Evolutionary conservation across 495 filamentous ascomycete genomes (phyloP).

Genomic region (Penicillium simplicissimum): DNA sequence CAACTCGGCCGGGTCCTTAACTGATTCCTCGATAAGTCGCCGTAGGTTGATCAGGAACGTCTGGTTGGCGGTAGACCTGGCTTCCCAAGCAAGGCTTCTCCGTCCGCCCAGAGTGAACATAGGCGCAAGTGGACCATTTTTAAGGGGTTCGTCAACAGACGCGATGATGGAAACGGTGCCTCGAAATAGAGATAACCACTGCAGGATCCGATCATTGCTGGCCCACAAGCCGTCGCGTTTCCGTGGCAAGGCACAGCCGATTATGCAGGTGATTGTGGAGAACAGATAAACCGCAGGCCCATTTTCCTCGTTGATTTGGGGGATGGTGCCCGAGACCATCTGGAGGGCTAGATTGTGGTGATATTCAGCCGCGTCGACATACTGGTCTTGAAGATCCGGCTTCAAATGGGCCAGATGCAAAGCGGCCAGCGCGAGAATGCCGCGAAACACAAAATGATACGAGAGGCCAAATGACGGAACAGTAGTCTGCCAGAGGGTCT

Average conservation of each 20-base stretch:
- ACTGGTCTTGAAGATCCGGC: slow-evolving; percentile 32
- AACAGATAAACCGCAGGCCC: slow-evolving; percentile 39
- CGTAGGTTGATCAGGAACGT: slow-evolving; percentile 9
- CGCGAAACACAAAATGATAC: slow-evolving; percentile 46
- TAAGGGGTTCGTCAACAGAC: slow-evolving; percentile 3
- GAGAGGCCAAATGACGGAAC: slow-evolving; percentile 32
- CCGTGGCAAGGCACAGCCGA: slow-evolving; percentile 38
- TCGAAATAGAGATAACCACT: slow-evolving; percentile 14
- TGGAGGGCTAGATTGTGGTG: slow-evolving; percentile 45
- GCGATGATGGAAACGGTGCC: slow-evolving; percentile 12
- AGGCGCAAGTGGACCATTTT: slow-evolving; percentile 8
- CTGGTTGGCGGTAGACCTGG: slow-evolving; percentile 9
- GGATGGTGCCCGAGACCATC: slow-evolving; percentile 31
- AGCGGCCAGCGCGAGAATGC: slow-evolving; percentile 46
- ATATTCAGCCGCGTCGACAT: slow-evolving; percentile 37
- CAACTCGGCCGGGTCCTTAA: slow-evolving; percentile 8
- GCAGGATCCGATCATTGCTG: slow-evolving; percentile 29
- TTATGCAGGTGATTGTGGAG: slow-evolving; percentile 39
- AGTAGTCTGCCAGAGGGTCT: slow-evolving; percentile 23
- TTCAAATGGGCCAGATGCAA: slow-evolving; percentile 43
- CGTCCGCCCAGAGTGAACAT: slow-evolving; percentile 12
- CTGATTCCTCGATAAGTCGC: slow-evolving; percentile 15
- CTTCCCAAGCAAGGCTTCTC: slow-evolving; percentile 10
- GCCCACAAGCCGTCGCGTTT: slow-evolving; percentile 35
- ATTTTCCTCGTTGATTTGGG: slow-evolving; percentile 34